Conservation (phyloP, 148 eudicot species). For the Drosera capensis region DNA sequence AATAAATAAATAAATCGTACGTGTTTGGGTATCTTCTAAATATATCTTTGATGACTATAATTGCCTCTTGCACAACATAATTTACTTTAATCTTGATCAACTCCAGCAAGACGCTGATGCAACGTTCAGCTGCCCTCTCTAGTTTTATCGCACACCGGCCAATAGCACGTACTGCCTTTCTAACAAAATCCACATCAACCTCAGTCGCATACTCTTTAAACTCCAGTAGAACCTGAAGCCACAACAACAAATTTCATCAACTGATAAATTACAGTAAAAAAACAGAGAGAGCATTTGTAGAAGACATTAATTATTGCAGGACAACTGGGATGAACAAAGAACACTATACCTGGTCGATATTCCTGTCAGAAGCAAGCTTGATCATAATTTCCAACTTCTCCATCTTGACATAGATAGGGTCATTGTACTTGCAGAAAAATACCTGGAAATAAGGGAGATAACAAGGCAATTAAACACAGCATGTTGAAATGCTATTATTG, state of each 20-base stretch:
- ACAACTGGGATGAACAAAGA: not conserved
- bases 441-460: slow-evolving; percentile 47
- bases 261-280: no score
- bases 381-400: slow-evolving; percentile 97
- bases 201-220: slow-evolving; percentile 98
- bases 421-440: slow-evolving; percentile 97
- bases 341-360: slow-evolving; percentile 67
- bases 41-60: slow-evolving; percentile 93
- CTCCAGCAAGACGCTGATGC: slow-evolving; percentile 95
- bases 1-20: slow-evolving; percentile 23
- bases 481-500: not conserved
- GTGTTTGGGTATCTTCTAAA: slow-evolving; percentile 98
- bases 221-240: slow-evolving; percentile 76
- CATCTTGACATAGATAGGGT: slow-evolving; percentile 98
- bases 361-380: slow-evolving; percentile 97
- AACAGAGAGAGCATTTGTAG: not conserved
- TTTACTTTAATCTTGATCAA: slow-evolving; percentile 97
- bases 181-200: slow-evolving; percentile 96
- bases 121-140: slow-evolving; percentile 98
- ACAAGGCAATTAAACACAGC: no score
- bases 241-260: slow-evolving; percentile 2
- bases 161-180: slow-evolving; percentile 97
- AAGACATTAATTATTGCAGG: not conserved
- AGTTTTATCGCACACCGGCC: slow-evolving; percentile 98
- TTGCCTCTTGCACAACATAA: slow-evolving; percentile 98